These are phyloP conservation scores for Leptomonas pyrrhocoris DNA, from an alignment of 208 protist genomes.

Conservation along the genomic window DNA sequence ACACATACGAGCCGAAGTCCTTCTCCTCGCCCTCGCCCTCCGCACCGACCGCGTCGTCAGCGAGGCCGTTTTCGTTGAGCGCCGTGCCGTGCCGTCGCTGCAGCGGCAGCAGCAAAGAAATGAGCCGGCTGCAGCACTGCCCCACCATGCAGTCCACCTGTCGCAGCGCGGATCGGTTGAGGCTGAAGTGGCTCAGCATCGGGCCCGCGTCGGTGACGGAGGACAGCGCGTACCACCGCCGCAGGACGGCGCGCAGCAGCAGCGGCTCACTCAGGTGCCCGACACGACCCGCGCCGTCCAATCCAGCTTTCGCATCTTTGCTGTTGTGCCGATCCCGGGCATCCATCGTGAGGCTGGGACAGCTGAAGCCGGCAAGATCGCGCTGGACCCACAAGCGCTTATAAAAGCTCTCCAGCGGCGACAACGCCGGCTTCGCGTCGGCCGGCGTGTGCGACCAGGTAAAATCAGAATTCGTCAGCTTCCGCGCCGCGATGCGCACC, in stretches of 20 bases:
- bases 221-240: constrained; percentile 64
- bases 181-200: constrained; percentile 26
- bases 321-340: too few relatives aligned
- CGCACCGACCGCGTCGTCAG: background rate
- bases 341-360: background rate
- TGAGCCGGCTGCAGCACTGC: constrained; percentile 61
- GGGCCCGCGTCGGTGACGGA: constrained; percentile 23
- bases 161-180: constrained; percentile 64
- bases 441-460: constrained; percentile 1
- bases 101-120: constrained; percentile 37
- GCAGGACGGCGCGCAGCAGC: constrained; percentile 58
- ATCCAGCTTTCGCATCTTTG: constrained; percentile 5
- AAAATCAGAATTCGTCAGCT: constrained; percentile 10
- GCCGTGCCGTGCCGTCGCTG: background rate
- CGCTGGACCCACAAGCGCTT: constrained; percentile 38
- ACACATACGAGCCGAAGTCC: constrained; percentile 44
- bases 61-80: background rate
- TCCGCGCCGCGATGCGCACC: constrained; percentile 3
- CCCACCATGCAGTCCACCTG: constrained; percentile 61
- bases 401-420: constrained; percentile 45
- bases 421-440: constrained; percentile 33
- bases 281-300: background rate
- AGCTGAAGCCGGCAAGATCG: constrained; percentile 31
- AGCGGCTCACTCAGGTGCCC: constrained; percentile 77
- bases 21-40: constrained; percentile 7